Base-by-base conservation (phyloP, 1,284 basidiomycete species). In the Microbotryomycetes sp. region DNA sequence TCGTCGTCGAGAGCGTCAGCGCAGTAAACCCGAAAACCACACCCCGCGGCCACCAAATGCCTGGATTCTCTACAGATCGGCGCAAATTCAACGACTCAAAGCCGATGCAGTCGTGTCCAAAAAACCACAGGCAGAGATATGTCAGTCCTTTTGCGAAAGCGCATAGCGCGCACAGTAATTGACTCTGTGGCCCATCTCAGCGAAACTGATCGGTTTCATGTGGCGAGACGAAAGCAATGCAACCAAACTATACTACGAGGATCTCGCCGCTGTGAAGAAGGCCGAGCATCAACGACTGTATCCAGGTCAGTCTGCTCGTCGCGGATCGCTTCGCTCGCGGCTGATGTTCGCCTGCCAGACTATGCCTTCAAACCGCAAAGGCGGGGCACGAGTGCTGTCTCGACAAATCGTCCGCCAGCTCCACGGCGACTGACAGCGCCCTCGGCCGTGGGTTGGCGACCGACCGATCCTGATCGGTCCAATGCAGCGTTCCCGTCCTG, bases 61-160 rank as follows among this genome's bases (percentile, higher is more conserved):
- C 0, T 94, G 89, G 89, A 93, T 96, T 64, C 71, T 94, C n/a
- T 96, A 90, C 74, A 84, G 91, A 47, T 85, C 85, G 2, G 81
- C 85, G 11, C 52, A 59, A 11, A 63, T 66, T 13, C 52, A 51
- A 18, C 56, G 59, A n/a, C 58, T 69, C 48, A 56, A 52, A 24
- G 55, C 31, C 13, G 54, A 45, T 18, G 59, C 58, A 26, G 51
- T 62, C 53, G 59, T 62, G 26, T 47, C 52, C 16, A 59, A 60
- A 41, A 54, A 55, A 26, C 61, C 67, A 6, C 67, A 69, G 29
- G 62, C 65, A 18, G 65, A 66, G 26, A 59, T 69, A n/a, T 66
- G 57, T 59, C 23, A 35, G 2, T 41, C 41, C 26, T 57, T 27
- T 5, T 9, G 11, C 35, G 35, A 41, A 9, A 41, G 18, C 35